These are phyloP conservation scores for Quillaja saponaria DNA, from an alignment of 306 rosid genomes.

Conservation along the genomic window DNA sequence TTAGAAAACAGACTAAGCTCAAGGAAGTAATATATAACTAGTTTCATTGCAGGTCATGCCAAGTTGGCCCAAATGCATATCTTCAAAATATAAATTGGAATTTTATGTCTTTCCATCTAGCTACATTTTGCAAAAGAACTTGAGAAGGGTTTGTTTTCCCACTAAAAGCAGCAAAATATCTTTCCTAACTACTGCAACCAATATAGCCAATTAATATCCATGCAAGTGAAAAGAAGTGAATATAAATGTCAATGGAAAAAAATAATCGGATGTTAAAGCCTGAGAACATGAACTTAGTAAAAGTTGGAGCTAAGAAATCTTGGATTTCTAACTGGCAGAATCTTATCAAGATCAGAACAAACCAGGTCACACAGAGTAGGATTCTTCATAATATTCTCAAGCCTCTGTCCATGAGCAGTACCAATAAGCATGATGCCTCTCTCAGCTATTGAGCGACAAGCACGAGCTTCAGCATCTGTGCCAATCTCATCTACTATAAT, in stretches of 20 bases:
- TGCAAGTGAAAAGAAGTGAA: conserved; percentile 16
- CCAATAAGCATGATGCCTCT: conserved; percentile 77
- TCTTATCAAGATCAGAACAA: conserved; percentile 37
- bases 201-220: conserved; percentile 16
- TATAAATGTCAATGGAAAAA: conserved; percentile 5
- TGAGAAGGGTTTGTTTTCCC: neutral
- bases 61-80: neutral
- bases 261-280: conserved; percentile 10
- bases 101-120: neutral
- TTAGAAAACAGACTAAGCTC: conserved; percentile 12
- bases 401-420: conserved; percentile 64
- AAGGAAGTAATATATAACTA: conserved; percentile 5
- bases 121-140: conserved; percentile 10
- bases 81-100: no score
- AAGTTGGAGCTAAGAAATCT: conserved; percentile 6
- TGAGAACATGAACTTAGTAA: conserved; percentile 17
- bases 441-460: conserved; percentile 68
- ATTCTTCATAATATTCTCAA: conserved; percentile 64
- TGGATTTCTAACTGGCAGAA: conserved; percentile 7
- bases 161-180: no score
- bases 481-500: conserved; percentile 76
- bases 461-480: conserved; percentile 66
- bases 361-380: conserved; percentile 67
- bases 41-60: conserved; percentile 4
- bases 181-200: no score